Base-by-base conservation (phyloP, 768 basidiomycete genomes). In the Galerina sulciceps region DNA sequence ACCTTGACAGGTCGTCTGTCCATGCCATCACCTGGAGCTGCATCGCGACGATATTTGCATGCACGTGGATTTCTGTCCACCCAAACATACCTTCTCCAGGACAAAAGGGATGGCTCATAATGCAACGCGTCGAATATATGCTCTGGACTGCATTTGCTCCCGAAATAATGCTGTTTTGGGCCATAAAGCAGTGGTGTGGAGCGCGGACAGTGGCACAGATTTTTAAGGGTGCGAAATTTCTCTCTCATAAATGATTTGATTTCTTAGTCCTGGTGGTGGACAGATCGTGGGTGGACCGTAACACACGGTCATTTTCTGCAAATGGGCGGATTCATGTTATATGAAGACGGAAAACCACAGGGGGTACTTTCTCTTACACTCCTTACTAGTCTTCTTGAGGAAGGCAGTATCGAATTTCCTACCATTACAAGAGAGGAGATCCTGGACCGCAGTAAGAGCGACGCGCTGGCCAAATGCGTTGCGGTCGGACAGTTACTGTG, bases 391-490 rank as follows among this genome's bases (percentile, higher is more conserved):
- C 38, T 57, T 10, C 46, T 57, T 4, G 10, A 34, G n/a, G 46
- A 37, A 13, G 45, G 47, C 18, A 20, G 31, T 36, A 49, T 57
- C n/a, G 45, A n/a, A 31, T 47, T 57, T 11, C 55, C 55, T 6
- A 48, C 17, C 23, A 57, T 57, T n/a, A 41, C 55, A 22, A 49
- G 34, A 22, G 17, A 41, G 26, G 55, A 57, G 8, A 56, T 64
- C 4, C 42, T 53, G 55, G 63, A 67, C 53, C 49, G 54, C 31
- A 64, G 63, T 59, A 75, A 75, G 58, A 69, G 67, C 2, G 69
- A 75, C 41, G 55, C 55, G 0, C 48, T 76, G 4, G 64, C 74
- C 2, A 78, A 78, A 45, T 65, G 64, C 2, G 42, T 76, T 5
- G 69, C 69, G 9, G 31, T 73, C 15, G 22, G 62, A 1, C 76